Evolutionary conservation across 768 basidiomycete species (phyloP), one percentile per base, ranked within the genome.

Genomic region (Macrolepiota albuminosa): DNA sequence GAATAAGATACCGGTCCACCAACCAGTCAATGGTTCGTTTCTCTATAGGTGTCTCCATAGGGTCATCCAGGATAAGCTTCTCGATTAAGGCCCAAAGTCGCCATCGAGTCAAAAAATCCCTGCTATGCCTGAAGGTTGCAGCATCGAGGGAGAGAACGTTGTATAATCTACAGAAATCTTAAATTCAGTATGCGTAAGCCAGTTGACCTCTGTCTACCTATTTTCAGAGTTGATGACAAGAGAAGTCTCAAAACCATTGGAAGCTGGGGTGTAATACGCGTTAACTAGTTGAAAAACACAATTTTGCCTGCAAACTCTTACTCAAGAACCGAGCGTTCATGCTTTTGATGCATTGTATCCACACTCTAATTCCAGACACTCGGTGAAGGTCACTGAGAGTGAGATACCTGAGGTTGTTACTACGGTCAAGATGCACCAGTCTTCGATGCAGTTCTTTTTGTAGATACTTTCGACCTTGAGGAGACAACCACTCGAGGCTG

Each of bases 51-150:
- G 76, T 75, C 21, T 69, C 62, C 18, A 65, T 54, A 4, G 60
- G 62, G 56, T 81, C 75, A 0, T 61, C 72, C 16, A 68, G 58
- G 53, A 73, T 63, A n/a, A 86, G 77, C 31, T 80, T 70, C 0
- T 75, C 64, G 60, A 89, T 78, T 42, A 82, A 64, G 0, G 72
- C 73, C 26, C 82, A 64, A 1, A 84, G 73, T 21, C 78, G 80
- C 64, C 79, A 85, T 45, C 80, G 78, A 40, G 76, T 74, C 45
- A 88, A 67, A 63, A 84, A 88, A 45, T 79, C 76, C 52, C 71
- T 71, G 63, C 84, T 81, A 0, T 61, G 66, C 0, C 65, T 59
- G 59, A 77, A 81, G 0, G 79, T 81, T 16, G 64, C 66, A 6
- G 75, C 69, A 55, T 85, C 76, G 67, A 87, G 74, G 2, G 79